These are phyloP conservation scores for Ascochyta clinopodiicola DNA, from an alignment of 2,329 filamentous ascomycete species.

Conservation along the genomic window DNA sequence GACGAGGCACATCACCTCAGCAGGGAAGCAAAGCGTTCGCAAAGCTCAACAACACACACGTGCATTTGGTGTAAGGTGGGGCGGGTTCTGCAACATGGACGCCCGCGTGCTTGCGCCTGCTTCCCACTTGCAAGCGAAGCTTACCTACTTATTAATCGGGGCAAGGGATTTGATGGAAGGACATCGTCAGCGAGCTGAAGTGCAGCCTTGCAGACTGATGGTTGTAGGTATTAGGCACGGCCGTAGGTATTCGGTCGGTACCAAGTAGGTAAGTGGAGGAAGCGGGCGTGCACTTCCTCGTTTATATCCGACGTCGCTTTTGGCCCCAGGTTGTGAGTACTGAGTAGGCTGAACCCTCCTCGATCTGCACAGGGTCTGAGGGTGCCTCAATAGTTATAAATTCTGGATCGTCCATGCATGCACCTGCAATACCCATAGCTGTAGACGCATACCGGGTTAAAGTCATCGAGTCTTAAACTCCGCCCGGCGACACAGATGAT, in stretches of 20 bases:
- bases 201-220: conserved; percentile 3
- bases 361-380: conserved; percentile 10
- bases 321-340: background rate
- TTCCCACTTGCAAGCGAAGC: background rate
- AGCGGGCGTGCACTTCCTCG: conserved; percentile 3
- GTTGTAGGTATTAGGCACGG: background rate
- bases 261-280: conserved; percentile 1
- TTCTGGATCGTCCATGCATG: conserved; percentile 5
- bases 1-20: conserved; percentile 2
- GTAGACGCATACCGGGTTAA: background rate
- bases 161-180: background rate
- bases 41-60: background rate
- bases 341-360: conserved; percentile 1
- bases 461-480: background rate
- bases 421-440: background rate
- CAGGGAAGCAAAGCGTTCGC: background rate
- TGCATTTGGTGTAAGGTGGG: background rate
- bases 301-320: background rate
- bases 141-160: background rate
- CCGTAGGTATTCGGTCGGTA: no score
- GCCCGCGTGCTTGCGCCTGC: conserved; percentile 1
- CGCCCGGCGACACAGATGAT: background rate
- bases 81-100: background rate
- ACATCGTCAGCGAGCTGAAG: conserved; percentile 6
- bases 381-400: background rate